These are phyloP conservation scores for Ustilago nuda DNA, from an alignment of 1,284 basidiomycete species.

Conservation along the genomic window DNA sequence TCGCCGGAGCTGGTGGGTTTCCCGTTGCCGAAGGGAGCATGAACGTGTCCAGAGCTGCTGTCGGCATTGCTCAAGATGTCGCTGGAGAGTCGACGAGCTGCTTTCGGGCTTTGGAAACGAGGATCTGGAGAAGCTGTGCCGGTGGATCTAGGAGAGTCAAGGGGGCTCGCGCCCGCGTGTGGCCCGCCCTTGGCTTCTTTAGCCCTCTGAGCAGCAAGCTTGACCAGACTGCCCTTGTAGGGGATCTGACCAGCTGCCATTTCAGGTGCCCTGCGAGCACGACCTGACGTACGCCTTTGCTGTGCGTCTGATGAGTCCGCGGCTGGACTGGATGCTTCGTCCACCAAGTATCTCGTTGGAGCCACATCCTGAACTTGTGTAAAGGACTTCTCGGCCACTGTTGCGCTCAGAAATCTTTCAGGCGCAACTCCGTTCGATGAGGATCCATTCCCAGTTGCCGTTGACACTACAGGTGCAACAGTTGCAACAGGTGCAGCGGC, in stretches of 20 bases:
- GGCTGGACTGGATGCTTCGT: neutral
- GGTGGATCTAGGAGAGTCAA: constrained; percentile 25
- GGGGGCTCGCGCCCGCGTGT: neutral
- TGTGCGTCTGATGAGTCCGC: constrained; percentile 23
- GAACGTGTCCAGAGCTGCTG: neutral
- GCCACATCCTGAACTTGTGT: neutral
- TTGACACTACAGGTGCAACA: neutral
- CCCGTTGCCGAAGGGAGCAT: neutral
- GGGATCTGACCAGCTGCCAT: constrained; percentile 54
- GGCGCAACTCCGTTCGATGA: neutral
- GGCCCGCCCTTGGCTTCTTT: constrained; percentile 33
- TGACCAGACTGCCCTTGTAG: constrained; percentile 51
- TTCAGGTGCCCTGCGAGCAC: constrained; percentile 46
- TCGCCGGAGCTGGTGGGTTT: neutral
- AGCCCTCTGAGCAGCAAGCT: constrained; percentile 47
- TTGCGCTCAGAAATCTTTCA: neutral
- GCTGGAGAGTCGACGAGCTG: constrained; percentile 9
- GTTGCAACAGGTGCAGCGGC: neutral
- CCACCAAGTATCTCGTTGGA: neutral
- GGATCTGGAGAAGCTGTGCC: constrained; percentile 40
- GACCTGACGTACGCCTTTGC: constrained; percentile 41
- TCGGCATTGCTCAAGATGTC: neutral
- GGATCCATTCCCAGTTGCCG: neutral
- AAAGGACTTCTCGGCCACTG: neutral
- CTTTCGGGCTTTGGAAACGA: constrained; percentile 30